These are phyloP conservation scores for Dipteronia sinensis DNA, from an alignment of 345 rosid genomes.

Conservation along the genomic window DNA sequence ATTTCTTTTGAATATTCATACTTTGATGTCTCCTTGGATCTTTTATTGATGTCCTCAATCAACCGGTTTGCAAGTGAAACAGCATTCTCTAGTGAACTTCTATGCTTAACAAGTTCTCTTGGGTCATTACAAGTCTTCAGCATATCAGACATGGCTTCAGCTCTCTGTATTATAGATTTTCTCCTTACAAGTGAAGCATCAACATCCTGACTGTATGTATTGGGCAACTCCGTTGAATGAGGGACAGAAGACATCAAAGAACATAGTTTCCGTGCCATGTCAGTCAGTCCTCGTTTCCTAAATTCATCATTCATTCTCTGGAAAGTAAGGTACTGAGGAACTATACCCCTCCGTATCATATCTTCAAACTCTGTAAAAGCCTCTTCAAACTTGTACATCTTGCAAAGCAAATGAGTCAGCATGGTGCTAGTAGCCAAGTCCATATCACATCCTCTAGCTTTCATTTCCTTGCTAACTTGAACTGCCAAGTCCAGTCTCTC, in stretches of 20 bases:
- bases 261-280: constrained; percentile 52
- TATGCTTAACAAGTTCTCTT: constrained; percentile 50
- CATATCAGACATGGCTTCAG: constrained; percentile 78
- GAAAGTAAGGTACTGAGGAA: constrained; percentile 77
- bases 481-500: constrained; percentile 69
- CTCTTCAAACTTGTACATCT: constrained; percentile 65
- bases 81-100: constrained; percentile 37
- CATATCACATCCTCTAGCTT: constrained; percentile 59
- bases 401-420: constrained; percentile 68
- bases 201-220: constrained; percentile 36
- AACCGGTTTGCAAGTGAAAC: constrained; percentile 30
- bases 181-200: constrained; percentile 50
- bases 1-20: neutral
- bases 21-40: constrained; percentile 16
- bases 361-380: constrained; percentile 72
- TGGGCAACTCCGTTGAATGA: constrained; percentile 63
- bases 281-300: constrained; percentile 55
- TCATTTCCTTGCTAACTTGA: constrained; percentile 82
- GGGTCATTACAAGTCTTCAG: constrained; percentile 70
- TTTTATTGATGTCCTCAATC: constrained; percentile 30
- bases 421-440: constrained; percentile 70
- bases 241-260: constrained; percentile 65
- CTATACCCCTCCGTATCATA: constrained; percentile 63
- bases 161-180: constrained; percentile 59
- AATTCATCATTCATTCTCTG: constrained; percentile 62